Evolutionary conservation across 176 grass and related monocot genomes (phyloP), one percentile per base, ranked within the genome.

Genomic region (Zea luxurians): DNA sequence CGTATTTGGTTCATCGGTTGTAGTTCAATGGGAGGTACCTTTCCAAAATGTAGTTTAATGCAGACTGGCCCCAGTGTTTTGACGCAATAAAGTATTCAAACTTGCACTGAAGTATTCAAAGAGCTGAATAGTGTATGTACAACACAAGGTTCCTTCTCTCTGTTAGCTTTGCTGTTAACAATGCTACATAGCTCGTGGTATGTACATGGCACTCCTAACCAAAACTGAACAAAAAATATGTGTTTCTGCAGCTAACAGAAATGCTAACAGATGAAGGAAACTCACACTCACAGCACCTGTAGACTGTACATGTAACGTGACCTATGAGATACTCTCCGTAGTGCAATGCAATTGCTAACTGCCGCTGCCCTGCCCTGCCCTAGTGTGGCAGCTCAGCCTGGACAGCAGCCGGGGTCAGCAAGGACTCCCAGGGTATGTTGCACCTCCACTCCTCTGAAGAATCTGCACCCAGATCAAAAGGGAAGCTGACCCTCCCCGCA

Each of bases 151-250:
- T 41, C 83, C 74, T 82, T 84, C 79, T 78, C 5, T 75, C 37
- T 90, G 88, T 93, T 90, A 86, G 88, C 85, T 83, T 78, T 88
- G 75, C 88, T 90, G 91, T 93, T 90, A 90, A 81, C 88, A 83
- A 58, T 47, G 43, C 42, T 80, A 52, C 27, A 27, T 75, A 72
- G 40, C 76, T 75, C 76, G 68, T 53, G 17, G 50, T 74, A 77
- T 76, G 12, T 81, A 82, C 70, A 83, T 50, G 68, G 6, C 68
- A 50, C 45, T 8, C 71, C 20, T 76, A 46, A 79, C 40, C 41
- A 72, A 84, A 83, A 84, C 71, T 76, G 76, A 87, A 83, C 36
- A 70, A 74, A 84, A 80, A 78, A 65, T 18, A 68, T 18, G 38
- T 78, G 47, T 16, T 69, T 75, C 20, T 54, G 18, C 64, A 67